Evolutionary conservation across 805 yeast species (phyloP).

Genomic region (Isabelozyma heimii): DNA sequence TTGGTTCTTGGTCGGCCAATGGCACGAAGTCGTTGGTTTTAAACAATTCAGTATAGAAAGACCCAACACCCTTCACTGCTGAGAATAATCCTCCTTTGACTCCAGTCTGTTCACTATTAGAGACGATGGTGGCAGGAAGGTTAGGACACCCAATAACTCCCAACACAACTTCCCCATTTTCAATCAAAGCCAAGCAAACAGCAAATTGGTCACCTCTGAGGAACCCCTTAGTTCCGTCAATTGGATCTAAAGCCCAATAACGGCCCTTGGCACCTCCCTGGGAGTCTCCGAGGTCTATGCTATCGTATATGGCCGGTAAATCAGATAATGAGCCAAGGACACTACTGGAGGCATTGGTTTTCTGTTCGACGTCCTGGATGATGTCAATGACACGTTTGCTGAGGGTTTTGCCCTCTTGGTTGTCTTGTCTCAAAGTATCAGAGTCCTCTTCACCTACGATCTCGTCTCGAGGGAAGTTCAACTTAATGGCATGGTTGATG

Average conservation of each 20-base stretch:
- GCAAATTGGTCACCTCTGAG: conserved; percentile 96
- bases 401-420: conserved; percentile 45
- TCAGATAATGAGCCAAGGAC: conserved; percentile 42
- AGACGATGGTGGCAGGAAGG: conserved; percentile 51
- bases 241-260: conserved; percentile 97
- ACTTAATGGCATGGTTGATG: conserved; percentile 75
- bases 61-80: conserved; percentile 66
- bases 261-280: conserved; percentile 78
- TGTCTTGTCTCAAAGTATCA: conserved; percentile 46
- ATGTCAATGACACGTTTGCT: conserved; percentile 57
- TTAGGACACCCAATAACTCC: conserved; percentile 98
- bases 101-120: conserved; percentile 32
- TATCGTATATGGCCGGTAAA: conserved; percentile 51
- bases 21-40: conserved; percentile 30
- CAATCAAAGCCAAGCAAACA: conserved; percentile 87
- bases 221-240: conserved; percentile 97
- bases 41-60: conserved; percentile 51
- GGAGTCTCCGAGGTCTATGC: conserved; percentile 79
- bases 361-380: conserved; percentile 50
- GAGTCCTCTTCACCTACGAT: conserved; percentile 96
- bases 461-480: conserved; percentile 79
- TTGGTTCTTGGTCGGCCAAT: conserved; percentile 29
- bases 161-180: conserved; percentile 76
- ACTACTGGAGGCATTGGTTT: conserved; percentile 29
- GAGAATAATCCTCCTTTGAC: conserved; percentile 69